These are phyloP conservation scores for Ligustrum vulgare DNA, from an alignment of 257 asterid genomes.

Conservation along the genomic window DNA sequence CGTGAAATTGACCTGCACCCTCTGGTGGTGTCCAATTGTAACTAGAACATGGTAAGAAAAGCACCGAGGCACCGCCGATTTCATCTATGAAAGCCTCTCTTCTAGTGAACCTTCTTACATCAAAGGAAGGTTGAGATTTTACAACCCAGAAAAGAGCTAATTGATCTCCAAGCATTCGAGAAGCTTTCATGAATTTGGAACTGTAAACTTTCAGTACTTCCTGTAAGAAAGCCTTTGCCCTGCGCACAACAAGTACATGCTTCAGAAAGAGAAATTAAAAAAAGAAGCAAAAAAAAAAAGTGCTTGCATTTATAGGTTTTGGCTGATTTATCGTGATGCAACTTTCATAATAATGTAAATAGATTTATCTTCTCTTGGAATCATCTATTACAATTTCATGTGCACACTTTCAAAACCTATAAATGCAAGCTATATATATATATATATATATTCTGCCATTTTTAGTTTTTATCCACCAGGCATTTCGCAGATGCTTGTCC, in stretches of 20 bases:
- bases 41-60: constrained; percentile 78
- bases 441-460: background rate
- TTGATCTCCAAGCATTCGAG: constrained; percentile 98
- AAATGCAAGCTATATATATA: background rate
- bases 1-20: constrained; percentile 97
- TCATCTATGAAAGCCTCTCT: constrained; percentile 62
- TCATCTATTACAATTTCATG: background rate
- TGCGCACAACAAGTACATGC: constrained; percentile 30
- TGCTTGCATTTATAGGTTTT: background rate
- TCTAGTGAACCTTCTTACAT: constrained; percentile 50
- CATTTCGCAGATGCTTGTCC: background rate
- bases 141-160: constrained; percentile 92
- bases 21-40: constrained; percentile 99
- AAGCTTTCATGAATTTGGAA: constrained; percentile 75
- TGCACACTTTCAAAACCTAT: background rate
- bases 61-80: constrained; percentile 60
- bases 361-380: background rate
- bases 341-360: background rate
- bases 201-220: constrained; percentile 63
- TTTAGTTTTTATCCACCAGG: background rate
- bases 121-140: constrained; percentile 58
- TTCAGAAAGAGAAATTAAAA: background rate
- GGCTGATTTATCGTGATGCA: background rate
- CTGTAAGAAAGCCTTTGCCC: constrained; percentile 73
- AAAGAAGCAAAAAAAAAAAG: constrained; percentile 7